Evolutionary conservation across 2,329 filamentous ascomycete genomes (phyloP).

Genomic region (Cryphonectria radicalis): DNA sequence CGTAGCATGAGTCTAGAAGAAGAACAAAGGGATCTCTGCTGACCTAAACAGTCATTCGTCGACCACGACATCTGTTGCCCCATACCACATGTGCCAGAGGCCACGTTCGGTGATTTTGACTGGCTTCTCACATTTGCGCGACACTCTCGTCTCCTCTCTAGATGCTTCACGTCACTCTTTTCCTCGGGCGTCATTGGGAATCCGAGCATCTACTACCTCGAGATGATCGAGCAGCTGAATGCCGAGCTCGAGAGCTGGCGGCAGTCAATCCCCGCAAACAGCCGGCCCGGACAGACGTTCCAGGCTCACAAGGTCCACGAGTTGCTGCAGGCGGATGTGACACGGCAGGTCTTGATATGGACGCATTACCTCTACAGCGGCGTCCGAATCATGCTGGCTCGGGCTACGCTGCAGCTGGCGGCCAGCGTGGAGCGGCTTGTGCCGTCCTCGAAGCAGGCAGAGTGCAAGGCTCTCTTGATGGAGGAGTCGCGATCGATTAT

Average conservation of each 20-base stretch:
- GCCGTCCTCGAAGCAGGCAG: constrained; percentile 24
- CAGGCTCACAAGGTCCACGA: constrained; percentile 21
- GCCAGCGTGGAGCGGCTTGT: constrained; percentile 24
- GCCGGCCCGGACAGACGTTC: constrained; percentile 30
- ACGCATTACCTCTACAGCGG: constrained; percentile 38
- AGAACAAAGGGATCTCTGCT: neutral
- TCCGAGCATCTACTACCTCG: constrained; percentile 34
- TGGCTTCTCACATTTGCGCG: constrained; percentile 36
- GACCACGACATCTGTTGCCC: constrained; percentile 41
- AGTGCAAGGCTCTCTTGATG: constrained; percentile 32
- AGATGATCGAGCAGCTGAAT: constrained; percentile 35
- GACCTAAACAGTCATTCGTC: constrained; percentile 34
- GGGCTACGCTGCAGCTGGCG: constrained; percentile 34
- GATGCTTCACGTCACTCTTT: constrained; percentile 38
- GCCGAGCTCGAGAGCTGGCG: constrained; percentile 39
- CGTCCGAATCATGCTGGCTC: constrained; percentile 35
- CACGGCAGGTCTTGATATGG: constrained; percentile 28
- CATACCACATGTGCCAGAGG: constrained; percentile 34
- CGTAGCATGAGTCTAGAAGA: neutral
- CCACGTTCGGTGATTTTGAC: constrained; percentile 33
- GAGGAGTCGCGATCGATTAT: constrained; percentile 35
- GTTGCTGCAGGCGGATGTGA: constrained; percentile 20
- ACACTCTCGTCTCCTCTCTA: constrained; percentile 36
- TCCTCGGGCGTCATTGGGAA: constrained; percentile 36
- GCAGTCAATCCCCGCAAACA: constrained; percentile 33